Base-by-base conservation (phyloP, 192 early-diverging fungal genomes). In the Rhizoclosmatium globosum region DNA sequence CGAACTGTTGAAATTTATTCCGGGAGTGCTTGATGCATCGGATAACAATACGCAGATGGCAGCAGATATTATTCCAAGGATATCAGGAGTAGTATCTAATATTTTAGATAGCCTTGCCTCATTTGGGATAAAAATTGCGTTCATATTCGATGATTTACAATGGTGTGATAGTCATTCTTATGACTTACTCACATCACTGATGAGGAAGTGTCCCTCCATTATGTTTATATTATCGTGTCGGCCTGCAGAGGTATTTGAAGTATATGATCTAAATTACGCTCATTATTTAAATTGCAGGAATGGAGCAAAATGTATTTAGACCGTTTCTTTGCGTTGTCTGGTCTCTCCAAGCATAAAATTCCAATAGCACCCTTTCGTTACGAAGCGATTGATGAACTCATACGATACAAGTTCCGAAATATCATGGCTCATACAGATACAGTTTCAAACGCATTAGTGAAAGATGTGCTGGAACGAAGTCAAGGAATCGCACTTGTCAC, bases 91-190 rank as follows among this genome's bases (percentile, higher is more conserved):
- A 4, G 47, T 76, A 13, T 6, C 46, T 4, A 76, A 67, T 2
- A 44, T 76, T 53, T 76, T 76, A 47, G 74, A 64, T 39, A 76
- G 64, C 47, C 41, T 76, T 2, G 11, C 4, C 23, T 17, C 39
- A 23, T 4, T 56, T 23, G 74, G 74, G 13, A 21, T 76, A 11
- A 38, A 59, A 38, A 19, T 47, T 47, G 64, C 74, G 9, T 53
- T 76, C 6, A 65, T 76, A 65, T 76, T 76, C n/a, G 74, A 76
- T 76, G 74, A 76, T 53, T 53, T 76, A 15, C 74, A 76, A 61
- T 76, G 74, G 74, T 76, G 74, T 41, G 74, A 76, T 39, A 66
- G 62, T 67, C 21, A 56, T 66, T 76, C 74, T 13, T 76, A 76
- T 47, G 74, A 76, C 31, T 53, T 76, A 38, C 57, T 76, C 31